Evolutionary conservation across 805 yeast genomes (phyloP), one percentile per base, ranked within the genome.

Genomic region (Candida yuanshanica): DNA sequence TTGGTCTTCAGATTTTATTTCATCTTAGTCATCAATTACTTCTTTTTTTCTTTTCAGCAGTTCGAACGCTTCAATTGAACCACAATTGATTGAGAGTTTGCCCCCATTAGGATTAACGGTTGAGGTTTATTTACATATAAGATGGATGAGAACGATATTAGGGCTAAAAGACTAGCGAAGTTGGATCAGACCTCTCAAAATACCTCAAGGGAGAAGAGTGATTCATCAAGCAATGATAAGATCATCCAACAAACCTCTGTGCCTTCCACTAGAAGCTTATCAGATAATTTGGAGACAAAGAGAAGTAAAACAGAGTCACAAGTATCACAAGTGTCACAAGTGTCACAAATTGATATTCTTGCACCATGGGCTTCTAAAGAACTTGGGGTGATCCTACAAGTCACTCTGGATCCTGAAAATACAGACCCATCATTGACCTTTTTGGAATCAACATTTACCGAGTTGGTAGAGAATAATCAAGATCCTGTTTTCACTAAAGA

Each of bases 101-200:
- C n/a, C n/a, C n/a, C n/a, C n/a, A n/a, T n/a, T n/a, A n/a, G n/a
- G n/a, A n/a, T n/a, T n/a, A n/a, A n/a, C n/a, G n/a, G n/a, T n/a
- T n/a, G n/a, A n/a, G n/a, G n/a, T n/a, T n/a, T n/a, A n/a, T n/a
- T n/a, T n/a, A n/a, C n/a, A n/a, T 26, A 26, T 16, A 26, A 29
- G 20, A 31, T 31, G 34, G 34, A 17, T 31, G 59, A 54, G n/a
- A n/a, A 53, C n/a, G 58, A 54, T n/a, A 51, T 68, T 29, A 62
- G 73, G 43, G 70, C 69, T 9, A 66, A 64, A 46, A 47, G 60
- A 33, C 44, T 56, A 16, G 57, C 57, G 7, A 56, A 43, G 24
- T 41, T 55, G 16, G 21, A 18, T 7, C 34, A 17, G 8, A 17
- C 14, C 9, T 18, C 34, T 31, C n/a, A 5, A 11, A n/a, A 17